Percentiles rank a stretch among this genome's conserved stretches.
phyloP scores from a whole-genome alignment of 768 basidiomycete species.

The Dentipellis sp. region DNA sequence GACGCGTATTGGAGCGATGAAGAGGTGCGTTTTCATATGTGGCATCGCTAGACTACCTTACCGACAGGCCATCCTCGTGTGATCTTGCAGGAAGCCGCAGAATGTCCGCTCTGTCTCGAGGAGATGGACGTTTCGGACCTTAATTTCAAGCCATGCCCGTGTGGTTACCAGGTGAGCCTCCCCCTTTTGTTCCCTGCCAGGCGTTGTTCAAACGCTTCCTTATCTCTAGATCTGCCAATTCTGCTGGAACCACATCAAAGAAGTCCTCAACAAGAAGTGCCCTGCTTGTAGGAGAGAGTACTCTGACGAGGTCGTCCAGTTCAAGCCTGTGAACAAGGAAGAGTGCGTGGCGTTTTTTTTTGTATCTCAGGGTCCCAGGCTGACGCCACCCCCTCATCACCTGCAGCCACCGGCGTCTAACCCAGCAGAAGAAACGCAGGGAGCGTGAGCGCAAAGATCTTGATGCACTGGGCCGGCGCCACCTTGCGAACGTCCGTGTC shows the following conservation, averaged over 20 bases:
- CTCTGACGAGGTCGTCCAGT: constrained; percentile 87
- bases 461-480: constrained; percentile 73
- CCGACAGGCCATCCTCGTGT: constrained; percentile 3
- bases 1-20: constrained; percentile 98
- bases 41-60: not conserved
- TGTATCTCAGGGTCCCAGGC: constrained; percentile 4
- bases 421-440: constrained; percentile 89
- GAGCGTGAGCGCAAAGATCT: constrained; percentile 95
- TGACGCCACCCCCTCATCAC: not conserved
- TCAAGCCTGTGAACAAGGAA: constrained; percentile 90
- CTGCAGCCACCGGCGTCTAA: constrained; percentile 83
- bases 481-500: constrained; percentile 90
- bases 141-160: constrained; percentile 98
- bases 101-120: constrained; percentile 96
- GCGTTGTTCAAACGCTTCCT: constrained; percentile 8
- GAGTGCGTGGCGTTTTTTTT: constrained; percentile 55
- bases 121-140: constrained; percentile 99
- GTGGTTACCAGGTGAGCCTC: constrained; percentile 83
- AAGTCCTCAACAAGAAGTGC: constrained; percentile 91
- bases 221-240: constrained; percentile 87
- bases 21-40: constrained; percentile 47
- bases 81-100: constrained; percentile 79
- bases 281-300: constrained; percentile 94
- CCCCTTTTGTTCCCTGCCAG: not conserved
- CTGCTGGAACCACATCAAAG: constrained; percentile 98